phyloP scores from a whole-genome alignment of 768 basidiomycete genomes.

The Amanita muscaria region DNA sequence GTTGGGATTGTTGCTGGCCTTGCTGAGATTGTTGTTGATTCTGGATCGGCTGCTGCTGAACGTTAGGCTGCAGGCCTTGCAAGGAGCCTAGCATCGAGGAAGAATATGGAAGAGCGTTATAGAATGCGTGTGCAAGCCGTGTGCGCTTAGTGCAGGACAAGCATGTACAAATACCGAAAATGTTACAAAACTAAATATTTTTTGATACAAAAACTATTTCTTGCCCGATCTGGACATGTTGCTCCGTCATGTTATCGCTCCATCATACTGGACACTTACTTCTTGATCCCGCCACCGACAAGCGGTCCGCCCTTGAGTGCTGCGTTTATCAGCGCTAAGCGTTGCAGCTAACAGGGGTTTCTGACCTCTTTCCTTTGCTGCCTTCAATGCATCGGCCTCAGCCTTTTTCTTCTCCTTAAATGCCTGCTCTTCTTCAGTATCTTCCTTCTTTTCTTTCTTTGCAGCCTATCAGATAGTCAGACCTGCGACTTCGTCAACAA shows the following conservation, averaged over 20 bases:
- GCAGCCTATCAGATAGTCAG: constrained; percentile 44
- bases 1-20: constrained; percentile 45
- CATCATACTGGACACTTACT: constrained; percentile 40
- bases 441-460: constrained; percentile 74
- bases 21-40: constrained; percentile 51
- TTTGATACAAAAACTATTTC: constrained; percentile 35
- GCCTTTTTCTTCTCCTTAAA: constrained; percentile 74
- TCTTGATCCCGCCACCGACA: constrained; percentile 75
- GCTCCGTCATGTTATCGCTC: background rate
- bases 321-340: constrained; percentile 17
- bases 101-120: constrained; percentile 28
- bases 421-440: constrained; percentile 59
- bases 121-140: constrained; percentile 8
- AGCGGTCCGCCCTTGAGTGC: constrained; percentile 62
- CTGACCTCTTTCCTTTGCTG: constrained; percentile 64
- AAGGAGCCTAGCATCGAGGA: constrained; percentile 68
- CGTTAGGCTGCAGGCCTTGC: constrained; percentile 51
- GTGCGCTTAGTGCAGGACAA: constrained; percentile 26
- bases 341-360: background rate
- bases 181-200: constrained; percentile 7
- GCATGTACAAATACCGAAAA: constrained; percentile 28
- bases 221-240: constrained; percentile 49
- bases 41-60: constrained; percentile 52
- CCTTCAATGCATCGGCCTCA: constrained; percentile 66
- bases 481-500: background rate